Conservation (phyloP, 805 yeast genomes). For the Cyberlindnera lachancei region DNA sequence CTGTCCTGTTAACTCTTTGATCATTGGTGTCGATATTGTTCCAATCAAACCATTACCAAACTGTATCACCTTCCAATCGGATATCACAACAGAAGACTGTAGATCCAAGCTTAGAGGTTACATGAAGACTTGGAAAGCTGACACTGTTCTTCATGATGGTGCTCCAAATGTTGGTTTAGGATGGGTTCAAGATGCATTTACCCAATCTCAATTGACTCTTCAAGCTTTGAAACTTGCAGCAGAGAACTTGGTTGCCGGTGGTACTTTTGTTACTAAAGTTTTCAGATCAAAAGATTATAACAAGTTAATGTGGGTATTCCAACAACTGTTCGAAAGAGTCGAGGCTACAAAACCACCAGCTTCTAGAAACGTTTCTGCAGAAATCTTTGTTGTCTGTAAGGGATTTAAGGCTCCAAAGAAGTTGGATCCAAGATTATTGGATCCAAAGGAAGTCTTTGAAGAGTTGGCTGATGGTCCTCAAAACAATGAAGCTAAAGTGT, state of each 20-base stretch:
- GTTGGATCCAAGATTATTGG: constrained; percentile 85
- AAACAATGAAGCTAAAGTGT: constrained; percentile 86
- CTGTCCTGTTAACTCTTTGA: constrained; percentile 88
- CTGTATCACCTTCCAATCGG: constrained; percentile 89
- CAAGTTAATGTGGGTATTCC: constrained; percentile 95
- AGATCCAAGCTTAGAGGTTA: constrained; percentile 90
- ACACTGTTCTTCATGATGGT: constrained; percentile 97
- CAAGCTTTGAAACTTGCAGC: constrained; percentile 92
- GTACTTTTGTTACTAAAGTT: constrained; percentile 92
- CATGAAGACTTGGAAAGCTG: constrained; percentile 98
- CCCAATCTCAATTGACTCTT: constrained; percentile 91
- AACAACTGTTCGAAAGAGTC: constrained; percentile 90
- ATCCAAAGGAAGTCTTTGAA: constrained; percentile 90
- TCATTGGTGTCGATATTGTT: constrained; percentile 97
- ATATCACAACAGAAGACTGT: constrained; percentile 97
- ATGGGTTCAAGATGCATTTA: constrained; percentile 99
- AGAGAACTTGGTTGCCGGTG: constrained; percentile 85
- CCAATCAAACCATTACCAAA: constrained; percentile 97
- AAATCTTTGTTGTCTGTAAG: constrained; percentile 93
- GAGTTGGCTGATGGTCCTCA: constrained; percentile 71
- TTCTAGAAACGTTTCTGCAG: constrained; percentile 98
- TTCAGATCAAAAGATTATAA: constrained; percentile 99
- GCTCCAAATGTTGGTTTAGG: constrained; percentile 99
- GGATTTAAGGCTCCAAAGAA: constrained; percentile 96
- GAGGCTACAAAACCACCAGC: constrained; percentile 99